Evolutionary conservation across 1,284 basidiomycete species (phyloP), one percentile per base, ranked within the genome.

Genomic region (Fomitiporia mediterranea): DNA sequence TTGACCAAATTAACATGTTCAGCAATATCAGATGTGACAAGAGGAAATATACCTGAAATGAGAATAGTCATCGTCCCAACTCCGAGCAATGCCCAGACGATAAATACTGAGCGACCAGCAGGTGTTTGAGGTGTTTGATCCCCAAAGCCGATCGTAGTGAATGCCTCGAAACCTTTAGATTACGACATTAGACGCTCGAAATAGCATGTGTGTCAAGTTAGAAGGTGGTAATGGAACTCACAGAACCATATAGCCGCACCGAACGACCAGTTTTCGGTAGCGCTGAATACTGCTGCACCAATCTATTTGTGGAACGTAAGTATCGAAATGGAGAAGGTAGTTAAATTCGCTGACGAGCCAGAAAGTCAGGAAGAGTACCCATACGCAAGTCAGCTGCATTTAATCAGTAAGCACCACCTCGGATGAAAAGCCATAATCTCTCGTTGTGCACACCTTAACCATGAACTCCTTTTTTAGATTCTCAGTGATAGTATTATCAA

Each of bases 21-120:
- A n/a, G n/a, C n/a, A n/a, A n/a, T n/a, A n/a, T n/a, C n/a, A n/a
- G n/a, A n/a, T n/a, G n/a, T n/a, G n/a, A n/a, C n/a, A n/a, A n/a
- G n/a, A n/a, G n/a, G n/a, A n/a, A n/a, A n/a, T n/a, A n/a, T 56
- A 85, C 86, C 79, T 6, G 86, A 83, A 57, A 86, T 78, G 8
- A 89, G 73, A 35, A 87, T 82, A 0, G 87, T 88, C 78, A 91
- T 81, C 0, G 86, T 81, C 1, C 77, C 86, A 17, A 91, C 84
- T 21, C 89, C 89, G 7, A 89, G 70, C 43, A 94, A 69, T 0
- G 89, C 86, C 91, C 91, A 93, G 6, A 84, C 80, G 52, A 92
- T 80, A 67, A 94, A 93, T 47, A 93, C 77, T 4, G 84, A 82
- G 23, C 88, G 78, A 2, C 90, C 90, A 4, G 84, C 79, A 11